Conservation (phyloP, 2,329 filamentous ascomycete species). For the Aureobasidium zeae region DNA sequence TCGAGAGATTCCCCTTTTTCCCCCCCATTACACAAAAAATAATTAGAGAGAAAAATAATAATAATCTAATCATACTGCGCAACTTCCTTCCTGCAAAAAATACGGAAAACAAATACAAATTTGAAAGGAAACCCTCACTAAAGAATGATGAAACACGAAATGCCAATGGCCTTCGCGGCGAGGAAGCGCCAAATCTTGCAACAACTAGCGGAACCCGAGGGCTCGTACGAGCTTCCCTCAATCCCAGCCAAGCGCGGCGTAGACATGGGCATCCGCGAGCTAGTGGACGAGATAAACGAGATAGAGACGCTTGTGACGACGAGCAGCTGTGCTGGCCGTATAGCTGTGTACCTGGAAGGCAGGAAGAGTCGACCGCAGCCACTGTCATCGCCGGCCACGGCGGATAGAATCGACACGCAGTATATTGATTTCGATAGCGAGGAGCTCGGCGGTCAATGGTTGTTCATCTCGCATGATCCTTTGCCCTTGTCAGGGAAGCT, state of each 20-base stretch:
- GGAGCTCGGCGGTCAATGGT: slow-evolving; percentile 77
- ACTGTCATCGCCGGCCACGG: slow-evolving; percentile 29
- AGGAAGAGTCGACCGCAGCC: no score
- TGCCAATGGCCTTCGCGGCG: slow-evolving; percentile 27
- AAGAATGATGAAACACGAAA: no score
- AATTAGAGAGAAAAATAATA: no score
- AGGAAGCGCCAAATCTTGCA: slow-evolving; percentile 67
- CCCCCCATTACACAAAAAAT: no score
- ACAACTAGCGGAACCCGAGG: slow-evolving; percentile 58
- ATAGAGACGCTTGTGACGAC: slow-evolving; percentile 75
- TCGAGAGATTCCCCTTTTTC: not conserved
- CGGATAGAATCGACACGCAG: no score
- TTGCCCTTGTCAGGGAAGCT: not conserved
- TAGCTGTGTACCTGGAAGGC: slow-evolving; percentile 84
- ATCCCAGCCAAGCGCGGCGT: slow-evolving; percentile 82
- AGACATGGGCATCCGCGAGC: slow-evolving; percentile 64
- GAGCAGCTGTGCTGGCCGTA: slow-evolving; percentile 81
- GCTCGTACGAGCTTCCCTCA: slow-evolving; percentile 70
- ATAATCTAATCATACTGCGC: no score
- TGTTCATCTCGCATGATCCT: slow-evolving; percentile 72
- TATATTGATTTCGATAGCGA: no score
- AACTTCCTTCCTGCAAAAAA: no score
- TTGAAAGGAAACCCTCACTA: no score
- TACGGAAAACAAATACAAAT: no score
- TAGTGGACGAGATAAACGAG: slow-evolving; percentile 71